These are phyloP conservation scores for Neofusicoccum laricinum DNA, from an alignment of 2,329 filamentous ascomycete species.

Conservation along the genomic window DNA sequence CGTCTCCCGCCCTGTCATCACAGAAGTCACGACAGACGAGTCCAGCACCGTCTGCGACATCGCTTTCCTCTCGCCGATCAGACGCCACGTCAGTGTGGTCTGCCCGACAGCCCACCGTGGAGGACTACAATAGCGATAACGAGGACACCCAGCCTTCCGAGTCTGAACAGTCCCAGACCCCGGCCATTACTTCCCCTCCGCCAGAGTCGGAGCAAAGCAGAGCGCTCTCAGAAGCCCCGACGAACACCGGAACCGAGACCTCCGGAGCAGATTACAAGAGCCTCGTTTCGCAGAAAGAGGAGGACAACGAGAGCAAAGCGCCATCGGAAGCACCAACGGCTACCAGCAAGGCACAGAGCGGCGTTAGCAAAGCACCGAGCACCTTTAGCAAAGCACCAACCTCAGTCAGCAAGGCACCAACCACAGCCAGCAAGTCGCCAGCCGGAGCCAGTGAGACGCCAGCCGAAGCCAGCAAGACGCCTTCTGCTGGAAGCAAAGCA, in stretches of 20 bases:
- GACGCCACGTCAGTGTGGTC: constrained; percentile 14
- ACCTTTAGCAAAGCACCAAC: not conserved
- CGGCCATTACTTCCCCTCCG: not conserved
- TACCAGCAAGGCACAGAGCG: not conserved
- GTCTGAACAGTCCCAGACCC: not conserved
- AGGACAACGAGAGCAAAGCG: not conserved
- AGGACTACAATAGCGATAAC: constrained; percentile 13
- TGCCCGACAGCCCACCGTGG: constrained; percentile 12
- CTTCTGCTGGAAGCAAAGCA: not conserved
- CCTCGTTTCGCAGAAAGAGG: not conserved
- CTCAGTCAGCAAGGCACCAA: not conserved
- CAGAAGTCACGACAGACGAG: constrained; percentile 11
- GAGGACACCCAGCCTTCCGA: constrained; percentile 2
- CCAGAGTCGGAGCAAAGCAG: not conserved
- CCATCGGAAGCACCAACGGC: not conserved
- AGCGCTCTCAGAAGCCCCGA: not conserved
- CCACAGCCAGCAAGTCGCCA: not conserved
- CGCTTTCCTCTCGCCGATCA: not conserved
- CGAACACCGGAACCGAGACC: not conserved
- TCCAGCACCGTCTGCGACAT: not conserved
- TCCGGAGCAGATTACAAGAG: not conserved
- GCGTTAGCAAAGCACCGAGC: not conserved
- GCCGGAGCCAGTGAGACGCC: not conserved
- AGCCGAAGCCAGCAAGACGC: not conserved
- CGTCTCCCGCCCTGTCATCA: constrained; percentile 9